A percentile compares a stretch with the other conserved stretches of the same genome.
Evolutionary conservation across 2,329 filamentous ascomycete species (phyloP).

Genomic region (Colletotrichum euphorbiae): DNA sequence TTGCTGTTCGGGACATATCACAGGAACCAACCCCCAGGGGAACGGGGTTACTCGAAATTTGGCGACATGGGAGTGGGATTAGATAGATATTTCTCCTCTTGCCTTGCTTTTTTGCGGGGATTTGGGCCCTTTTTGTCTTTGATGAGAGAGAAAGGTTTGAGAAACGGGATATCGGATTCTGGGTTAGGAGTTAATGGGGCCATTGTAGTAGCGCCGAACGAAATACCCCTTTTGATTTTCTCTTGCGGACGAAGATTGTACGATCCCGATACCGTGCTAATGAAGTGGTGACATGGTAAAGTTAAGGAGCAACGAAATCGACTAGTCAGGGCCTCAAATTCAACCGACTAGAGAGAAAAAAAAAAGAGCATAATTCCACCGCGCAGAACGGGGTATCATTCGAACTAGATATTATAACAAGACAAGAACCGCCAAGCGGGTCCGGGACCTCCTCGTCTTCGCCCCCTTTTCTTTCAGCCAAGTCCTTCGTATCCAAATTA

Average conservation of each 20-base stretch:
- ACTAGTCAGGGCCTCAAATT: not conserved
- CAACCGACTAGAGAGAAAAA: not conserved
- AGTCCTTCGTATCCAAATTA: slow-evolving; percentile 27
- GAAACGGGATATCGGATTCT: slow-evolving; percentile 1
- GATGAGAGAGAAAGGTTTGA: too few species aligned
- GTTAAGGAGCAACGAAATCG: too few species aligned
- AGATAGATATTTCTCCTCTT: not conserved
- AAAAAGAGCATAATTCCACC: slow-evolving; percentile 22
- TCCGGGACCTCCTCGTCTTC: not conserved
- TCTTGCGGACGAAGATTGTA: not conserved
- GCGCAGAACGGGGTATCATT: slow-evolving; percentile 34
- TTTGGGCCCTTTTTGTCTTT: too few species aligned
- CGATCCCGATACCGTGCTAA: too few species aligned
- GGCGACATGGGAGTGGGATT: not conserved
- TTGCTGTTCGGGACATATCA: too few species aligned
- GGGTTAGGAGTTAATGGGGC: slow-evolving; percentile 2
- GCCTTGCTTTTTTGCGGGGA: not conserved
- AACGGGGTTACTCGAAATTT: not conserved
- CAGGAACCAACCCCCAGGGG: too few species aligned
- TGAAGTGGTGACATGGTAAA: too few species aligned
- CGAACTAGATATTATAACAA: slow-evolving; percentile 26
- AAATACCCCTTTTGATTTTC: not conserved
- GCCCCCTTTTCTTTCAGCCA: not conserved
- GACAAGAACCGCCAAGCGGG: not conserved
- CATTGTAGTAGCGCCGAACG: slow-evolving; percentile 1